Percentiles rank a stretch among this genome's conserved stretches.
Evolutionary conservation across 78 protist species (phyloP).

Genomic region (Chrysochromulina tobinii): DNA sequence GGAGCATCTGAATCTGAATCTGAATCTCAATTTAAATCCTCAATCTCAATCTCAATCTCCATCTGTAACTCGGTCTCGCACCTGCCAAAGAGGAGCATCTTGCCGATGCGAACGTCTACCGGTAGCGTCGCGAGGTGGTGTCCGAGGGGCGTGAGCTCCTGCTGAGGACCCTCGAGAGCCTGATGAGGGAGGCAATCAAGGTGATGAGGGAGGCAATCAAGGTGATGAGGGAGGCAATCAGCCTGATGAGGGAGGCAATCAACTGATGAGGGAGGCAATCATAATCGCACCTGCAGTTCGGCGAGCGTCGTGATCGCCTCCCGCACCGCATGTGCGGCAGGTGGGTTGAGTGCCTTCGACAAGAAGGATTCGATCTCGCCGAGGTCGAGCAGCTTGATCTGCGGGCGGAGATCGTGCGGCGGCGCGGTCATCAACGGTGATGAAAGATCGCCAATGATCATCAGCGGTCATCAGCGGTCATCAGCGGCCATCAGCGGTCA

Average conservation of each 20-base stretch:
- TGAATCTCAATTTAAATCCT: no score
- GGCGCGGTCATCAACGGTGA: conserved; percentile 25
- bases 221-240: no score
- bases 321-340: conserved; percentile 35
- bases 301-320: conserved; percentile 53
- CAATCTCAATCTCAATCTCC: no score
- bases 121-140: conserved; percentile 82
- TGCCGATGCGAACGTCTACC: conserved; percentile 80
- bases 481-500: neutral
- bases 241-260: no score
- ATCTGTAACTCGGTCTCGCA: no score
- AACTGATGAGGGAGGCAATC: no score
- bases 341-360: conserved; percentile 74
- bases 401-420: conserved; percentile 77
- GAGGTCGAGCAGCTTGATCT: conserved; percentile 51
- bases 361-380: conserved; percentile 49
- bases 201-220: no score
- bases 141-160: conserved; percentile 77
- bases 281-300: conserved; percentile 2
- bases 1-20: no score
- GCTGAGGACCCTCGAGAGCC: neutral
- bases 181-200: no score
- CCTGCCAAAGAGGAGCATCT: conserved; percentile 65
- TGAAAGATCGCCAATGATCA: neutral
- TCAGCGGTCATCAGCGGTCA: no score